Conservation (phyloP, 83 land plant species). For the Thuja plicata region DNA sequence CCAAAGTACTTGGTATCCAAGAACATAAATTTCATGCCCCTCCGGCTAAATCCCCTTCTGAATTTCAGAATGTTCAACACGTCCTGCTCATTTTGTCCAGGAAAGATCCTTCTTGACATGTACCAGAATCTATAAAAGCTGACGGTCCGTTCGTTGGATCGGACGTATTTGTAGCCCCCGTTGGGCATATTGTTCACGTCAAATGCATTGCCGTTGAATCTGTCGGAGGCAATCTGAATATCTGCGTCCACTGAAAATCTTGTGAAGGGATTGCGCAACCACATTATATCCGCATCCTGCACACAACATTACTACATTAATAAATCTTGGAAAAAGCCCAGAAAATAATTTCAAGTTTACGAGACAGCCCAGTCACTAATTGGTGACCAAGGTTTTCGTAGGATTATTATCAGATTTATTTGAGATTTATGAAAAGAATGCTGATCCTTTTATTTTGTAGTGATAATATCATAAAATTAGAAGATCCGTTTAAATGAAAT, state of each 20-base stretch:
- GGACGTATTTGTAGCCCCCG: constrained; percentile 51
- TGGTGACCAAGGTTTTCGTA: too few species aligned
- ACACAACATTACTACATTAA: not conserved
- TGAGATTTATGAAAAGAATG: too few species aligned
- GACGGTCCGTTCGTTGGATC: constrained; percentile 53
- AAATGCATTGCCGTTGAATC: constrained; percentile 31
- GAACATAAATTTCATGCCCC: constrained; percentile 43
- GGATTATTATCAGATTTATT: too few species aligned
- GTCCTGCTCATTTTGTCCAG: constrained; percentile 71
- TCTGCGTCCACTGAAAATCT: constrained; percentile 27
- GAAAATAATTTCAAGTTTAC: too few species aligned
- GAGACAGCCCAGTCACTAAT: too few species aligned
- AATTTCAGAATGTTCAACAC: constrained; percentile 45
- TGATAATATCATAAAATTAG: too few species aligned
- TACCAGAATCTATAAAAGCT: constrained; percentile 58
- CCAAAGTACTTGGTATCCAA: constrained; percentile 42
- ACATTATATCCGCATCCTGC: constrained; percentile 68
- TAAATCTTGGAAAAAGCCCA: too few species aligned
- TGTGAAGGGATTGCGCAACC: constrained; percentile 62
- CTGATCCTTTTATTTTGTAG: too few species aligned
- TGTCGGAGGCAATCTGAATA: constrained; percentile 53
- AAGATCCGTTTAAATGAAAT: too few species aligned
- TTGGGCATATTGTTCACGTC: constrained; percentile 26
- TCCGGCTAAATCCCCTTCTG: constrained; percentile 20
- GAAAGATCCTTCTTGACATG: constrained; percentile 27